phyloP scores from a whole-genome alignment of 345 rosid species.

The Anastatica hierochuntica region DNA sequence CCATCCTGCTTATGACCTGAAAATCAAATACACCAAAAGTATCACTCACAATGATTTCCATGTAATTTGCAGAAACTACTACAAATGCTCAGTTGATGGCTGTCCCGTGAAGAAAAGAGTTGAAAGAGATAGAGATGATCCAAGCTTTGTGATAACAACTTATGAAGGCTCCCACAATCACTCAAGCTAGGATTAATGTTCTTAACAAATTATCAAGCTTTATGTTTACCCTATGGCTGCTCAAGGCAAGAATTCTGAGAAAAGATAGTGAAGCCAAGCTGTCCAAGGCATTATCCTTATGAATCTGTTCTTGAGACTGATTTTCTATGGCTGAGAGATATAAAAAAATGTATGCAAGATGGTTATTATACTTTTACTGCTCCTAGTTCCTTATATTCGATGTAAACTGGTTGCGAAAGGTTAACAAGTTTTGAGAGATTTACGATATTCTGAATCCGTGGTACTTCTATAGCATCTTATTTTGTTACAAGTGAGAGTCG shows the following conservation, averaged over 20 bases:
- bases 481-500: not conserved
- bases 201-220: not conserved
- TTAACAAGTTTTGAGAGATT: too few species aligned
- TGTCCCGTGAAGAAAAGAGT: slow-evolving; percentile 90
- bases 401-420: slow-evolving; percentile 3
- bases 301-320: slow-evolving; percentile 5
- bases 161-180: slow-evolving; percentile 76
- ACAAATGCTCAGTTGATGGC: slow-evolving; percentile 58
- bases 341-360: not conserved
- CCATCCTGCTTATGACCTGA: not conserved
- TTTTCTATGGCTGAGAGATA: not conserved
- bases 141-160: slow-evolving; percentile 68
- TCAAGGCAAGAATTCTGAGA: not conserved
- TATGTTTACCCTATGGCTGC: not conserved
- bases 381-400: slow-evolving; percentile 4
- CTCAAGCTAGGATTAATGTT: slow-evolving; percentile 16
- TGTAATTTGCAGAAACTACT: slow-evolving; percentile 61
- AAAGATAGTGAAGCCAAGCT: slow-evolving; percentile 1
- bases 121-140: slow-evolving; percentile 74
- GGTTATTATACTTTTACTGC: not conserved
- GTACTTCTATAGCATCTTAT: not conserved
- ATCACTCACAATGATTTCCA: not conserved
- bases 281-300: not conserved
- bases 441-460: slow-evolving; percentile 1
- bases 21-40: not conserved